Conservation (phyloP, 2,329 filamentous ascomycete species). For the Fusarium hainanense region DNA sequence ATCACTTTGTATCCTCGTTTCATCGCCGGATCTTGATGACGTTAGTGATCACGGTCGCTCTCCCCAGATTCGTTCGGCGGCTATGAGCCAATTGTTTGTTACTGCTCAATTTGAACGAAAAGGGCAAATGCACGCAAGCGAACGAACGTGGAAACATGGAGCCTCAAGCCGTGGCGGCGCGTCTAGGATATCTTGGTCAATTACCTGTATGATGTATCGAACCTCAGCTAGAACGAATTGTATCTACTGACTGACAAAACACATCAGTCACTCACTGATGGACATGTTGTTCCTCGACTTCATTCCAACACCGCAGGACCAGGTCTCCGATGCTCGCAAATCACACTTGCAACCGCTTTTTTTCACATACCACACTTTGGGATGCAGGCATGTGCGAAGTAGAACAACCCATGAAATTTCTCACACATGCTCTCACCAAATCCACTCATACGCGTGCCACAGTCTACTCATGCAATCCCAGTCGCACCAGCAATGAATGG, state of each 20-base stretch:
- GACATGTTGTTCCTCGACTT: background rate
- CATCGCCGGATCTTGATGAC: constrained; percentile 38
- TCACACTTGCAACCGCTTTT: background rate
- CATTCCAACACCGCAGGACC: constrained; percentile 8
- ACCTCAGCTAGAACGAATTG: background rate
- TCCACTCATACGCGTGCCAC: constrained; percentile 33
- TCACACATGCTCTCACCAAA: constrained; percentile 31
- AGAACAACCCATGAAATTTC: constrained; percentile 20
- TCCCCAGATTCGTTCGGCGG: constrained; percentile 38
- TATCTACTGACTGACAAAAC: background rate
- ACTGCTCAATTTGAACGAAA: constrained; percentile 29
- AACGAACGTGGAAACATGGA: constrained; percentile 17
- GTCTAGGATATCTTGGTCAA: background rate
- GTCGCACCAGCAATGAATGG: constrained; percentile 43
- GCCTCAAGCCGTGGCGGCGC: background rate
- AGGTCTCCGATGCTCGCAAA: background rate
- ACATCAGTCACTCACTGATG: constrained; percentile 1
- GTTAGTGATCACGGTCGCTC: constrained; percentile 38
- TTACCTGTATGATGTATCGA: background rate
- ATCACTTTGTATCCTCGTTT: constrained; percentile 45
- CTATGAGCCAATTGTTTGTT: constrained; percentile 37
- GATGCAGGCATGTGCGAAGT: constrained; percentile 17
- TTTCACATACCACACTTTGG: constrained; percentile 10
- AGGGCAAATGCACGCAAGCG: constrained; percentile 39
- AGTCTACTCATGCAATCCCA: constrained; percentile 39